Conservation (phyloP, 495 filamentous ascomycete species). For the Aspergillus cristatus region DNA sequence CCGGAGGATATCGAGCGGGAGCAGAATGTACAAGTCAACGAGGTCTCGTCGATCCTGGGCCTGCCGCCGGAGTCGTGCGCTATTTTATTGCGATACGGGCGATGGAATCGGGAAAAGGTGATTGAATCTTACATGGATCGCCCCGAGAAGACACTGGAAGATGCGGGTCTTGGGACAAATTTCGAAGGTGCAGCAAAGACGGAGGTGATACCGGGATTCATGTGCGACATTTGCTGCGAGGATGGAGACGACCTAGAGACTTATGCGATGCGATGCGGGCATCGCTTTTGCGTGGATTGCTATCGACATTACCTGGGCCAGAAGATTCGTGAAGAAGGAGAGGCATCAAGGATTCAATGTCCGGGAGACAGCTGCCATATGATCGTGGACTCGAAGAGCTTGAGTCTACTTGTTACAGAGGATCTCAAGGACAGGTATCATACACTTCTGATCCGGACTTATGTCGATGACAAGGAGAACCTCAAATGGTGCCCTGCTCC, state of each 20-base stretch:
- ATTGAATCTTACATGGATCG: conserved; percentile 93
- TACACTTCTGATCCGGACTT: conserved; percentile 80
- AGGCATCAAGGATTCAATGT: conserved; percentile 90
- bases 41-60: conserved; percentile 80
- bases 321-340: conserved; percentile 91
- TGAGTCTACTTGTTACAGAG: conserved; percentile 69
- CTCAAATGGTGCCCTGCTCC: conserved; percentile 97
- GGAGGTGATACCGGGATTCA: conserved; percentile 63
- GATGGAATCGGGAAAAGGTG: conserved; percentile 92
- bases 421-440: conserved; percentile 74
- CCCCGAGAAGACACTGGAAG: conserved; percentile 67
- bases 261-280: conserved; percentile 91
- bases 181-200: conserved; percentile 55
- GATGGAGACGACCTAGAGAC: conserved; percentile 71
- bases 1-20: conserved; percentile 72
- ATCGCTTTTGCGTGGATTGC: conserved; percentile 91
- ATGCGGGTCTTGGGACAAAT: conserved; percentile 67
- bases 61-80: conserved; percentile 79
- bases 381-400: conserved; percentile 82
- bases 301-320: conserved; percentile 83
- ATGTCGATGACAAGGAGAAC: conserved; percentile 90
- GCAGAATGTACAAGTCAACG: conserved; percentile 75
- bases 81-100: conserved; percentile 75
- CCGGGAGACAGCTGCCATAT: conserved; percentile 78
- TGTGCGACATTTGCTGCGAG: conserved; percentile 94